A percentile compares a stretch with the other conserved stretches of the same genome.
These are phyloP conservation scores for Penicillium italicum DNA, from an alignment of 2,329 filamentous ascomycete genomes.

Conservation along the genomic window DNA sequence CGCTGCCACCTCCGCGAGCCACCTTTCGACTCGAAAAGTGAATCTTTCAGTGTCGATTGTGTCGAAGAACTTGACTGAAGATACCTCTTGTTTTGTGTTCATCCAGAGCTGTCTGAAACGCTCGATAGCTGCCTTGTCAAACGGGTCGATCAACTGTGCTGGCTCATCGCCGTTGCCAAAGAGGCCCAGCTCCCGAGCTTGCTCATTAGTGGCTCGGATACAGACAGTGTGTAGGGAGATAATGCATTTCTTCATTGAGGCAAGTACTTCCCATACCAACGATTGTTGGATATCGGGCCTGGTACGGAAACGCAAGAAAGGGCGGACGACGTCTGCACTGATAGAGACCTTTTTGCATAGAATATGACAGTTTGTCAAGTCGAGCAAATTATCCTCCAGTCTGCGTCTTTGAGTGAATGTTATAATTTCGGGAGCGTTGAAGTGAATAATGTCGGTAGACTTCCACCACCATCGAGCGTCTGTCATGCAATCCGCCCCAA, in stretches of 20 bases:
- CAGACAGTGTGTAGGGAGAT: background rate
- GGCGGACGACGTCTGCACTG: slow-evolving; percentile 1
- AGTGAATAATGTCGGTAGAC: background rate
- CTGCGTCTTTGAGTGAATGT: background rate
- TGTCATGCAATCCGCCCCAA: background rate
- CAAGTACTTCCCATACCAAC: background rate
- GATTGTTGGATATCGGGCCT: background rate
- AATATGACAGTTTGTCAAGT: background rate
- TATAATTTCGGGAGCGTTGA: background rate
- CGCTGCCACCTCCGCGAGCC: background rate
- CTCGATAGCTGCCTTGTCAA: background rate
- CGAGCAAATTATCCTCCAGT: background rate
- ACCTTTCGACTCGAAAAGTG: background rate
- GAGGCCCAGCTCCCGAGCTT: background rate
- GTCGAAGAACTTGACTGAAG: background rate
- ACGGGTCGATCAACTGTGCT: background rate
- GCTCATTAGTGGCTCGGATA: background rate
- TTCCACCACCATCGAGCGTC: background rate
- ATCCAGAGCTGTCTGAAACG: background rate
- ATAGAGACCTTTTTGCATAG: background rate
- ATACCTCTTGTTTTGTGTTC: background rate
- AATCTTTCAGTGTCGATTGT: background rate
- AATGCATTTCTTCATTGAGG: background rate
- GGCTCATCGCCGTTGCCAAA: slow-evolving; percentile 2
- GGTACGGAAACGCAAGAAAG: slow-evolving; percentile 1